Evolutionary conservation across 2,329 filamentous ascomycete genomes (phyloP).

Genomic region (Aspergillus alliaceus): DNA sequence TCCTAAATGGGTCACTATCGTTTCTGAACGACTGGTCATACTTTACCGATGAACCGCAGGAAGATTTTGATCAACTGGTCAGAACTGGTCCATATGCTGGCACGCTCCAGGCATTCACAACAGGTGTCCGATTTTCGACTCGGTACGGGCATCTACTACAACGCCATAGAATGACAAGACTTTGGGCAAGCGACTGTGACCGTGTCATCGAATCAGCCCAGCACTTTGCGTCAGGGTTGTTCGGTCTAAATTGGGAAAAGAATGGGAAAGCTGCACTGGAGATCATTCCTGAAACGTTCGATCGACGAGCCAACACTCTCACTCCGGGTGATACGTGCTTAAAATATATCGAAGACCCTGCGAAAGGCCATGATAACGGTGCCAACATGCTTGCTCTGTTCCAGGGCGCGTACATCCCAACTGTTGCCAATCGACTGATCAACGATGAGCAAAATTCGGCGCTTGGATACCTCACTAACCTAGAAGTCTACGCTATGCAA

Average conservation of each 20-base stretch:
- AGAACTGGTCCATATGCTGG: slow-evolving; percentile 58
- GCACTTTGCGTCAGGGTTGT: slow-evolving; percentile 57
- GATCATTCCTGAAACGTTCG: slow-evolving; percentile 53
- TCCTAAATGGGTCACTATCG: slow-evolving; percentile 50
- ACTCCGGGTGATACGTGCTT: slow-evolving; percentile 54
- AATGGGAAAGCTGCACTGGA: slow-evolving; percentile 43
- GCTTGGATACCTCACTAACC: slow-evolving; percentile 45
- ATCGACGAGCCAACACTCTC: slow-evolving; percentile 55
- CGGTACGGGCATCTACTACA: slow-evolving; percentile 52
- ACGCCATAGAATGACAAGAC: slow-evolving; percentile 29
- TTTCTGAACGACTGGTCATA: slow-evolving; percentile 59
- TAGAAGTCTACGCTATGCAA: slow-evolving; percentile 60
- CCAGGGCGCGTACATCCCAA: slow-evolving; percentile 48
- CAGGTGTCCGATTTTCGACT: slow-evolving; percentile 55
- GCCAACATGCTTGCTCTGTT: slow-evolving; percentile 49
- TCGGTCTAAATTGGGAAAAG: slow-evolving; percentile 50
- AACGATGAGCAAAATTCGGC: slow-evolving; percentile 20
- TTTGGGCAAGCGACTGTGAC: slow-evolving; percentile 57
- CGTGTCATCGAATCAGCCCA: slow-evolving; percentile 59
- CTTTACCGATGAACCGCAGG: slow-evolving; percentile 48
- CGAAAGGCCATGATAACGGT: slow-evolving; percentile 52
- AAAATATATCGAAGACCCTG: slow-evolving; percentile 37
- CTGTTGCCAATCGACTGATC: slow-evolving; percentile 47
- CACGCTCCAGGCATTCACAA: slow-evolving; percentile 54
- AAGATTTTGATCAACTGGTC: slow-evolving; percentile 56